These are phyloP conservation scores for Closterium sp. DNA, from an alignment of 139 green algal genomes.

Conservation along the genomic window DNA sequence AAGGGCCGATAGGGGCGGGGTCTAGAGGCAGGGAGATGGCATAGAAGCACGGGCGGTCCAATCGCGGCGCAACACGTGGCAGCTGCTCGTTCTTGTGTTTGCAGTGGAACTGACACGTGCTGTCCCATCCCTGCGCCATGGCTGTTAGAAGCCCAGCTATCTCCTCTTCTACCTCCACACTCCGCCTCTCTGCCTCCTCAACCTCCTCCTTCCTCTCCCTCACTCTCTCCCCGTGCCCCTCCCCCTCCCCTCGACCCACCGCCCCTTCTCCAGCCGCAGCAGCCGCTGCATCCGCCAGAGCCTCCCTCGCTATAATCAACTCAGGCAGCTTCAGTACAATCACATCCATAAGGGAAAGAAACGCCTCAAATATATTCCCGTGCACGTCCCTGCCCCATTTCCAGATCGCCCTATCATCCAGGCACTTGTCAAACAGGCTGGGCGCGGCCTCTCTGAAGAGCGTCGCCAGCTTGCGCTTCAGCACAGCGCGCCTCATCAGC, in stretches of 20 bases:
- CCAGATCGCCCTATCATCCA: constrained; percentile 44
- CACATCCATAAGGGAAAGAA: constrained; percentile 32
- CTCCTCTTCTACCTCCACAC: constrained; percentile 19
- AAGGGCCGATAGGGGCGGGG: background rate
- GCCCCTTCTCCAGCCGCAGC: no score
- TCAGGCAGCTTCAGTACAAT: constrained; percentile 34
- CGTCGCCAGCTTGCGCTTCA: background rate
- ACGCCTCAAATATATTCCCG: constrained; percentile 41
- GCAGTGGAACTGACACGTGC: constrained; percentile 33
- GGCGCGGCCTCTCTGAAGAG: constrained; percentile 52
- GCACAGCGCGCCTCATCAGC: background rate
- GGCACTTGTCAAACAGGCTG: constrained; percentile 55
- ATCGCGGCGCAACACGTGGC: background rate
- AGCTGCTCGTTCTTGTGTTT: constrained; percentile 41
- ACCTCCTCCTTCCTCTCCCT: background rate
- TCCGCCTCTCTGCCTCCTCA: constrained; percentile 4
- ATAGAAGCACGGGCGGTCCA: background rate
- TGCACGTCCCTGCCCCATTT: constrained; percentile 49
- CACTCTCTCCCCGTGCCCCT: no score
- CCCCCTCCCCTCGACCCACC: no score
- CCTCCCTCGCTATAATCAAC: constrained; percentile 7
- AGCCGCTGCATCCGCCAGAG: no score
- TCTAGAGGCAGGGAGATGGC: background rate
- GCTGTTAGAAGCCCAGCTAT: constrained; percentile 9
- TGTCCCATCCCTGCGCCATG: constrained; percentile 29